Base-by-base conservation (phyloP, 768 basidiomycete genomes). In the Rhizopogon roseolus region DNA sequence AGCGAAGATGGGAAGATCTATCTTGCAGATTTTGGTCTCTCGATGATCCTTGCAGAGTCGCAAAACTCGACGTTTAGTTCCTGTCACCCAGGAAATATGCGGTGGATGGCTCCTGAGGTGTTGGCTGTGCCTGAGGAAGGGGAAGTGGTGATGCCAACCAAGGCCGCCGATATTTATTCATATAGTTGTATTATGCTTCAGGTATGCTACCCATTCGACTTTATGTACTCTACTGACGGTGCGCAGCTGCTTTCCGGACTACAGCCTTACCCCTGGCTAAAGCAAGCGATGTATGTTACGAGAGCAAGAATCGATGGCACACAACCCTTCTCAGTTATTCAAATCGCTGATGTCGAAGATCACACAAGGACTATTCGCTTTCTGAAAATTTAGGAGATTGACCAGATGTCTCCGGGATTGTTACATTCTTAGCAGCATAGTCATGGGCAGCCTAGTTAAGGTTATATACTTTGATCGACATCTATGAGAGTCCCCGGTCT, bases 81-180 rank as follows among this genome's bases (percentile, higher is more conserved):
- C 1, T 54, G 16, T n/a, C 39, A 41, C 10, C 69, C 68, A 22
- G 66, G 64, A 10, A 75, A 73, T 14, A 63, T 66, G 37, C 62
- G 72, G 22, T 76, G 74, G 61, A 76, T 75, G 70, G 71, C 73
- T 5, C 60, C 63, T 3, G 74, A 76, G 49, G 61, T 76, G 40
- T 45, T 67, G 27, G 56, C 46, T 52, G 29, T 19, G 55, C 41
- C 52, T 48, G 57, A 39, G 50, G 58, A 36, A 57, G 56, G 48
- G 27, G 57, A 42, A 19, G 52, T 22, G 32, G 14, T 10, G 6
- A 36, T 16, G 9, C 34, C 62, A 16, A 71, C 73, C 10, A 40
- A 29, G 43, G 57, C 55, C n/a, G 60, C 68, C 1, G 74, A 75
- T 58, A 52, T 66, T 10, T 75, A 70, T 6, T 76, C 75, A 0